These are phyloP conservation scores for Leccinum laetum DNA, from an alignment of 1,284 basidiomycete species.

Conservation along the genomic window DNA sequence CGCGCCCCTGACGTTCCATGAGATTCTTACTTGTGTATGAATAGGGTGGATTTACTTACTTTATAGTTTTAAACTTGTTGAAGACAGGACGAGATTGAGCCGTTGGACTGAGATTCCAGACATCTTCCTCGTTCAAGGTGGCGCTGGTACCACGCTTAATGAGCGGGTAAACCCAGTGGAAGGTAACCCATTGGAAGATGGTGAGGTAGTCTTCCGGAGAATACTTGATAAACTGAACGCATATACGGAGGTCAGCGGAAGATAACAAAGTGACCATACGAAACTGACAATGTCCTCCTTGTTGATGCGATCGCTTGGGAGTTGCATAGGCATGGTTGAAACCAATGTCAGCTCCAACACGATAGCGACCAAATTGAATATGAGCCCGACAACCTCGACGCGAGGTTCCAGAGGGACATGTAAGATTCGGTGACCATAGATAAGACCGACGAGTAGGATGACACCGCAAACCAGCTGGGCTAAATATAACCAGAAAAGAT, in stretches of 20 bases:
- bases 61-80: slow-evolving; percentile 40
- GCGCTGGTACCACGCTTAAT: slow-evolving; percentile 48
- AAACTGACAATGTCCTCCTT: slow-evolving; percentile 40
- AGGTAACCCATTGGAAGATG: slow-evolving; percentile 69
- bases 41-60: slow-evolving; percentile 31
- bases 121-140: slow-evolving; percentile 58
- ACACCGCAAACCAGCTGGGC: slow-evolving; percentile 35
- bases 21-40: background rate
- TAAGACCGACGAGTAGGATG: slow-evolving; percentile 37
- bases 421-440: slow-evolving; percentile 38
- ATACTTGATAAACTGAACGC: slow-evolving; percentile 39
- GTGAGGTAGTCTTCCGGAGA: slow-evolving; percentile 66
- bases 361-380: slow-evolving; percentile 38
- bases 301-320: slow-evolving; percentile 41
- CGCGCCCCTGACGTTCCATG: slow-evolving; percentile 31
- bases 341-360: slow-evolving; percentile 35
- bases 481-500: slow-evolving; percentile 45
- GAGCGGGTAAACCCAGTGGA: slow-evolving; percentile 63
- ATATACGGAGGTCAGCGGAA: background rate
- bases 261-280: background rate
- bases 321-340: slow-evolving; percentile 44
- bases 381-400: slow-evolving; percentile 27
- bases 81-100: slow-evolving; percentile 55
- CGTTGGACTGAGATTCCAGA: slow-evolving; percentile 58
- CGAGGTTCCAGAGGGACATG: slow-evolving; percentile 31